These are phyloP conservation scores for Suhomyces vadensis DNA, from an alignment of 805 yeast genomes.

Conservation along the genomic window DNA sequence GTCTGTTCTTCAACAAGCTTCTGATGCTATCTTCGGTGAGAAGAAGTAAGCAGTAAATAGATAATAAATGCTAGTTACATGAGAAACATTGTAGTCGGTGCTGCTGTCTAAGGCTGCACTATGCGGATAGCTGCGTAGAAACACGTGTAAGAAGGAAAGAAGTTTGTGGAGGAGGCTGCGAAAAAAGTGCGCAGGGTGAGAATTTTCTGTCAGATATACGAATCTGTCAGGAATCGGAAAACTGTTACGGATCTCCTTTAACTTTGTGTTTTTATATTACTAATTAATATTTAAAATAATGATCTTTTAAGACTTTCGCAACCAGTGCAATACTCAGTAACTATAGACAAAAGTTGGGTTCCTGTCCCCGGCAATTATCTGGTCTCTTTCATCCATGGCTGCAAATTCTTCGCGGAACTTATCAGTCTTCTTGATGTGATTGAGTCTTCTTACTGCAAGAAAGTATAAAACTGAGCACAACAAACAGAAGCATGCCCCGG, in stretches of 20 bases:
- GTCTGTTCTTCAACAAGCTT: conserved; percentile 43
- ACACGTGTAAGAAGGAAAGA: too few relatives aligned
- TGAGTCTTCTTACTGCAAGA: conserved; percentile 22
- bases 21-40: conserved; percentile 46
- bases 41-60: conserved; percentile 21
- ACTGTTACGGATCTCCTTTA: too few relatives aligned
- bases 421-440: conserved; percentile 23
- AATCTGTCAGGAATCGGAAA: too few relatives aligned
- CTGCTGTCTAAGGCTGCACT: too few relatives aligned
- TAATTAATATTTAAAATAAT: too few relatives aligned
- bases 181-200: too few relatives aligned
- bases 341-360: conserved; percentile 38
- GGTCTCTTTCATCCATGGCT: conserved; percentile 28
- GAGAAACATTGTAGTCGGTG: too few relatives aligned
- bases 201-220: too few relatives aligned
- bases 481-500: conserved; percentile 47
- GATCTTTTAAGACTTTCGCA: background rate
- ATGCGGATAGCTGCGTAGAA: too few relatives aligned
- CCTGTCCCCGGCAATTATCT: conserved; percentile 37
- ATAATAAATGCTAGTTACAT: background rate
- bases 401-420: conserved; percentile 28
- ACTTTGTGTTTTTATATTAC: too few relatives aligned
- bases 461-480: conserved; percentile 35
- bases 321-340: conserved; percentile 20
- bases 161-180: too few relatives aligned